phyloP scores from a whole-genome alignment of 108 stramenopile species.

The Parietichytrium sp. region DNA sequence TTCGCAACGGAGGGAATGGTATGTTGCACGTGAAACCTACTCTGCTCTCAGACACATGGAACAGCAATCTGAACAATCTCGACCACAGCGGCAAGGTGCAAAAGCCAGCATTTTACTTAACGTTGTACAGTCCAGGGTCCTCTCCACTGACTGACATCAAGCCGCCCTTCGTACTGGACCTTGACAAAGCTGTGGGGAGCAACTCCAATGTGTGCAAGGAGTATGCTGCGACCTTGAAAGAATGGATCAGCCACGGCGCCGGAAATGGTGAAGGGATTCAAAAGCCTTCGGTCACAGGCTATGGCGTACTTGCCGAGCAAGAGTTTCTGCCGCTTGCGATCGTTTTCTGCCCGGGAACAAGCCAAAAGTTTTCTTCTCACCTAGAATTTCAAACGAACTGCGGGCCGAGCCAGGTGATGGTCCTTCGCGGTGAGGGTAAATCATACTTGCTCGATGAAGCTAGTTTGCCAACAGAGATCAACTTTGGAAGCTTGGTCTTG shows the following conservation, averaged over 20 bases:
- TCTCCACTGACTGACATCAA: no score
- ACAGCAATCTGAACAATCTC: no score
- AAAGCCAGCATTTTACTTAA: neutral
- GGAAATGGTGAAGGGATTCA: neutral
- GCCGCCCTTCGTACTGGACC: no score
- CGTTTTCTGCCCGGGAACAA: neutral
- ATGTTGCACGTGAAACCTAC: constrained; percentile 7
- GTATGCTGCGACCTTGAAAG: neutral
- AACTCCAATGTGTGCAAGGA: neutral
- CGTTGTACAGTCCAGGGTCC: no score
- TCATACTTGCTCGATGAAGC: no score
- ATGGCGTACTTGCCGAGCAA: neutral
- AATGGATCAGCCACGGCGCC: neutral
- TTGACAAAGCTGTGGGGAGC: constrained; percentile 6
- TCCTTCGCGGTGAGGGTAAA: no score
- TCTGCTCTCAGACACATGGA: no score
- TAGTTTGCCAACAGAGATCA: no score
- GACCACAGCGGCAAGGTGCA: no score
- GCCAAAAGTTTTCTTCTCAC: neutral
- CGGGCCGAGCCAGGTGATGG: no score
- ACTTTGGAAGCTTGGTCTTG: no score
- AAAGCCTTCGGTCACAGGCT: neutral
- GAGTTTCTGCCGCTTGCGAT: neutral
- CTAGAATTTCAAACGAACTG: neutral
- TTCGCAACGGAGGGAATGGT: neutral